These are phyloP conservation scores for Aspergillus ibericus DNA, from an alignment of 2,329 filamentous ascomycete genomes.

Conservation along the genomic window DNA sequence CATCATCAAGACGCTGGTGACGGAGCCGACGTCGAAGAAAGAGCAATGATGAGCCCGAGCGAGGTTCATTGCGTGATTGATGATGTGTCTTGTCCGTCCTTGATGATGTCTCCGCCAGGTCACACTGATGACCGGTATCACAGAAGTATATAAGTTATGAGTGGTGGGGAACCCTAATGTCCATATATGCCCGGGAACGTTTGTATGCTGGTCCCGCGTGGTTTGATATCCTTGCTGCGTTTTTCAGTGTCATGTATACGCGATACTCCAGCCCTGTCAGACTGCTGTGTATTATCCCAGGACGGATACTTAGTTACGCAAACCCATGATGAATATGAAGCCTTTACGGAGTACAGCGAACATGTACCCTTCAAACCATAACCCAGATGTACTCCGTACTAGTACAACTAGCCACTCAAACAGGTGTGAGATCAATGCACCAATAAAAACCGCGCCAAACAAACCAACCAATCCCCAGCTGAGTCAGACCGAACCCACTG, in stretches of 20 bases:
- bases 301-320: no score
- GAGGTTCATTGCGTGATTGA: background rate
- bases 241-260: no score
- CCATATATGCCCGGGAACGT: background rate
- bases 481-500: background rate
- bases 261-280: no score
- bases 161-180: background rate
- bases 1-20: conserved; percentile 40
- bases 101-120: background rate
- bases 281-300: no score
- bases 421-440: no score
- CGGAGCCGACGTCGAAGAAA: conserved; percentile 34
- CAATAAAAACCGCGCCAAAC: no score
- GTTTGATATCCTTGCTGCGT: background rate
- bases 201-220: background rate
- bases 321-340: no score
- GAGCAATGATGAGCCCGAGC: conserved; percentile 24
- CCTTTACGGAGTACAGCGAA: no score
- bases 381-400: no score
- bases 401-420: no score
- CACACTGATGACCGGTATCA: background rate
- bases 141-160: background rate
- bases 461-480: background rate
- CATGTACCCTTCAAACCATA: no score
- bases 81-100: background rate